Evolutionary conservation across 331 rosid species (phyloP).

Genomic region (Telfairia occidentalis): DNA sequence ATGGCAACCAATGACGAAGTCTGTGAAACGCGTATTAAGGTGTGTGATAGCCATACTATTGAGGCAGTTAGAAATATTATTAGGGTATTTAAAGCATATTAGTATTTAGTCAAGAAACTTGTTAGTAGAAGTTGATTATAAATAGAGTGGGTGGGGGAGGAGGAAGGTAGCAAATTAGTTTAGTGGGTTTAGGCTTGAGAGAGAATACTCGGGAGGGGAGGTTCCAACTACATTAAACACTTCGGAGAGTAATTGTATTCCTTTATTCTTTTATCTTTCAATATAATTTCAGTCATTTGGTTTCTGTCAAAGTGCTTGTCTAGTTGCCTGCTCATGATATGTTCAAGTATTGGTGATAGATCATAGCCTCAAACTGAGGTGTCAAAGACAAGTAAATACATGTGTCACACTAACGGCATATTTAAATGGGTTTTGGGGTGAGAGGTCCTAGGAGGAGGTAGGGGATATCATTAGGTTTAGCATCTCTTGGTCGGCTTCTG

Average conservation of each 20-base stretch:
- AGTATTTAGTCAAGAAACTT: neutral
- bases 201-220: too few species aligned
- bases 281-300: neutral
- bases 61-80: neutral
- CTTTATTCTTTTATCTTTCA: neutral
- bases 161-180: too few species aligned
- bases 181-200: too few species aligned
- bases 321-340: neutral
- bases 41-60: neutral
- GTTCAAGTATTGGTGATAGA: neutral
- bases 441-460: too few species aligned
- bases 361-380: neutral
- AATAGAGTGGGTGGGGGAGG: neutral
- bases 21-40: slow-evolving; percentile 27
- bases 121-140: neutral
- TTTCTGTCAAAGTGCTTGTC: neutral
- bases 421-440: neutral
- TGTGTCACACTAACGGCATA: neutral
- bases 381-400: neutral
- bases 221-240: too few species aligned
- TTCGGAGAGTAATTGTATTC: neutral
- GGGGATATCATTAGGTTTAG: too few species aligned
- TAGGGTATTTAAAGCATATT: neutral
- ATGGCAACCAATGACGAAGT: slow-evolving; percentile 12
- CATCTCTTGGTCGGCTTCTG: too few species aligned